Evolutionary conservation across 2,329 filamentous ascomycete species (phyloP).

Genomic region (Colletotrichum coccodes): DNA sequence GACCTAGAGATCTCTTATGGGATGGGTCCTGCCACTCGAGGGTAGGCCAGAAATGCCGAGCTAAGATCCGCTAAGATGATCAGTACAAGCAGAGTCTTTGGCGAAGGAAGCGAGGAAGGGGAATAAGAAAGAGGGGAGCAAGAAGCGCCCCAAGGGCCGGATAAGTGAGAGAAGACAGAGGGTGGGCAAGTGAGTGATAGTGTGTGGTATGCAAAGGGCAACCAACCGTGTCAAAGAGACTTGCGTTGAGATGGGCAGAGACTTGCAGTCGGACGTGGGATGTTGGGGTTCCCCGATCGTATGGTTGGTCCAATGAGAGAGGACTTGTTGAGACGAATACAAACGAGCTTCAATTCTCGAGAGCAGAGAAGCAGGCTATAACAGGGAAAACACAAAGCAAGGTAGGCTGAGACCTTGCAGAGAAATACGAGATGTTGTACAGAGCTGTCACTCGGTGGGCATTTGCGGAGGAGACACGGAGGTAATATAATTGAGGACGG

Average conservation of each 20-base stretch:
- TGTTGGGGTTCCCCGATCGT: neutral
- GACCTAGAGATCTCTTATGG: constrained; percentile 2
- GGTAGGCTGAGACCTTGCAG: constrained; percentile 5
- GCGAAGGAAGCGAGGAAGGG: neutral
- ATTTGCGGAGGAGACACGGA: neutral
- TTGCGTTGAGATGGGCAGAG: constrained; percentile 17
- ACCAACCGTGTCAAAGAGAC: neutral
- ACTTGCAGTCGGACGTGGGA: constrained; percentile 1
- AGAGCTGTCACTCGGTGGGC: neutral
- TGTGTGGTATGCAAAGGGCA: constrained; percentile 9
- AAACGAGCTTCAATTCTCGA: neutral
- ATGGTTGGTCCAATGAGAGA: neutral
- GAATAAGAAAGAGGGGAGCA: neutral
- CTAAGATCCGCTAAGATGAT: neutral
- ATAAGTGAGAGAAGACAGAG: neutral
- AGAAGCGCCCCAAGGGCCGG: neutral
- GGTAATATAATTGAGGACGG: constrained; percentile 19
- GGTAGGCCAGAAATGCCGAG: neutral
- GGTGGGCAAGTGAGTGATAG: too few relatives aligned
- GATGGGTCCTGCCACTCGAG: neutral
- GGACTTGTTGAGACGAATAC: neutral
- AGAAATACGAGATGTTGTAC: neutral
- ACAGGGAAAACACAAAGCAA: neutral
- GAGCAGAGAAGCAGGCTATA: neutral
- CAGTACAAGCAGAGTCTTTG: neutral